Percentiles rank a stretch among this genome's conserved stretches.
phyloP scores from a whole-genome alignment of 2,329 filamentous ascomycete species.

The Colletotrichum somersetense region DNA sequence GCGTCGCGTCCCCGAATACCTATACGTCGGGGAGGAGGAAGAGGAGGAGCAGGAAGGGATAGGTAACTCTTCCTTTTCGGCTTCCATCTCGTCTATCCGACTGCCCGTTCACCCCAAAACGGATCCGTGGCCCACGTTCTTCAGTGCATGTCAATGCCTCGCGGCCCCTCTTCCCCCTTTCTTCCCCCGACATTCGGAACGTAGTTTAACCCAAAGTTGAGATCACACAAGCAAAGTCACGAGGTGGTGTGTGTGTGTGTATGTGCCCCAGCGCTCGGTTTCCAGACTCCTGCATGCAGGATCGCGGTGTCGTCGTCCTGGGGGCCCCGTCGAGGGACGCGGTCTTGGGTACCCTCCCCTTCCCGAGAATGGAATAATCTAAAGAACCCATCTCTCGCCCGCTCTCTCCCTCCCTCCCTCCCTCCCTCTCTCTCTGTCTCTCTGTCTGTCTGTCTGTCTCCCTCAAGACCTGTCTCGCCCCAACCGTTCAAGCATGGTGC shows the following conservation, averaged over 20 bases:
- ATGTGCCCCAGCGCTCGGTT: background rate
- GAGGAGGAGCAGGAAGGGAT: no score
- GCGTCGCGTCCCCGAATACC: background rate
- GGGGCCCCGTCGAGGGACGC: background rate
- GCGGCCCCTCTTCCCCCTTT: background rate
- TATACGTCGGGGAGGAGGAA: background rate
- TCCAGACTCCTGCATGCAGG: background rate
- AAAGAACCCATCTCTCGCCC: background rate
- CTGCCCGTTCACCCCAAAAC: conserved; percentile 6
- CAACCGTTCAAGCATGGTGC: background rate
- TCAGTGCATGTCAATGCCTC: background rate
- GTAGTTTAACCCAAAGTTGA: conserved; percentile 7
- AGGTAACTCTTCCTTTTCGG: background rate
- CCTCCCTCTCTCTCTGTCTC: no score
- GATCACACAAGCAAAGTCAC: background rate
- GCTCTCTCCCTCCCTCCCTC: background rate
- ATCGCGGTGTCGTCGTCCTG: background rate
- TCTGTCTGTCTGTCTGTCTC: no score
- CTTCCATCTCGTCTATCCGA: background rate
- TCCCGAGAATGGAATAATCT: background rate
- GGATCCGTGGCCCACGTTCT: background rate
- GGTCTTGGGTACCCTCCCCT: background rate
- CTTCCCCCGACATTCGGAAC: background rate
- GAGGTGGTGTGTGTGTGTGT: no score
- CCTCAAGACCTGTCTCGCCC: background rate